Base-by-base conservation (phyloP, 495 filamentous ascomycete species). In the Tuber umbilicatum region DNA sequence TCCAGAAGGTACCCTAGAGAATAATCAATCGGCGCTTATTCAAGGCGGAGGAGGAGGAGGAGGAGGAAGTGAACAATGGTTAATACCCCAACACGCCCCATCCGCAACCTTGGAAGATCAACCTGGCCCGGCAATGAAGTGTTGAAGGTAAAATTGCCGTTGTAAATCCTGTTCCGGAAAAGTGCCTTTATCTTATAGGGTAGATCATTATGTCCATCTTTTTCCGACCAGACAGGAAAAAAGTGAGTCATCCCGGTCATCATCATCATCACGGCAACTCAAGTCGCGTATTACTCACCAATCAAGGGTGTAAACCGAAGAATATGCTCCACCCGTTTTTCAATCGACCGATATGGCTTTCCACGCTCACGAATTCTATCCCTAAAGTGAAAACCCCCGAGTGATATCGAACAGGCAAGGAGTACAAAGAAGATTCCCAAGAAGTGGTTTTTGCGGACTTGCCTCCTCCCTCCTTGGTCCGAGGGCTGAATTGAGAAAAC, bases 161-260 rank as follows among this genome's bases (percentile, higher is more conserved):
- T 81, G 82, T 97, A 91, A 82, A 99, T 94, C 73, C 90, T 89
- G 82, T 97, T 97, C 27, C 89, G 84, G 81, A 89, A 93, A 5
- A 84, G 23, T n/a, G 78, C 84, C 47, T 93, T 87, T 76, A 98
- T 86, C 35, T 90, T 76, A 76, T 93, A 90, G 17, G 94, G 88
- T 35, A 97, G 85, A 81, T 99, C 95, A 86, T 97, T 91, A 82
- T 99, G 95, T 3, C 94, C 94, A 84, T 98, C 94, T 96, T 77
- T 84, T 75, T 79, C 76, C 68, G 37, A 1, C 50, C n/a, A 14
- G 31, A 35, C n/a, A 45, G 68, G 78, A 76, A 73, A 68, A 73
- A 55, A 39, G 42, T 75, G 27, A 70, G 74, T 40, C 68, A 27
- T 37, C 50, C 23, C 50, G 50, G 9, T 60, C 14, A 12, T 14